phyloP scores from a whole-genome alignment of 495 filamentous ascomycete species.

The Aspergillus indologenus region DNA sequence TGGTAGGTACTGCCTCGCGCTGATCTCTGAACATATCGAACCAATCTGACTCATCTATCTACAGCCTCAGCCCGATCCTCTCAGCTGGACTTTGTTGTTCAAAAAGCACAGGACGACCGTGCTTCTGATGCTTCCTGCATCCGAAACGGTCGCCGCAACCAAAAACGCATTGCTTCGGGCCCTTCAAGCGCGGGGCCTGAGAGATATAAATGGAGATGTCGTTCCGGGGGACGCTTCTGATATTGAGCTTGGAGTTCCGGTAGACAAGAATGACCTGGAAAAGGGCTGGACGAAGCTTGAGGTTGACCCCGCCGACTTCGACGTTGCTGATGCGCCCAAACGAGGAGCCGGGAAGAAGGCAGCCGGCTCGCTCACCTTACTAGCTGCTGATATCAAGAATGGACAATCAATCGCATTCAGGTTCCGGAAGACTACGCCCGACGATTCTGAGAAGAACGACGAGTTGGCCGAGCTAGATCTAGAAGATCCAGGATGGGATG shows the following conservation, averaged over 20 bases:
- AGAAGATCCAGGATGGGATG: slow-evolving; percentile 61
- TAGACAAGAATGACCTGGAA: slow-evolving; percentile 53
- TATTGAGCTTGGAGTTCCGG: slow-evolving; percentile 52
- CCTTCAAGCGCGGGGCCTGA: slow-evolving; percentile 40
- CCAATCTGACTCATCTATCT: slow-evolving; percentile 5
- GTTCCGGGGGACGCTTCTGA: slow-evolving; percentile 48
- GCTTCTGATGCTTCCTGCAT: slow-evolving; percentile 63
- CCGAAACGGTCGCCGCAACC: slow-evolving; percentile 56
- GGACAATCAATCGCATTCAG: slow-evolving; percentile 68
- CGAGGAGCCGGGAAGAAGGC: slow-evolving; percentile 38
- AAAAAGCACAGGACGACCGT: slow-evolving; percentile 78
- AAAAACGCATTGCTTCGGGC: slow-evolving; percentile 63
- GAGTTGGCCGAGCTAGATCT: slow-evolving; percentile 37
- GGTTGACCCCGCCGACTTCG: slow-evolving; percentile 31
- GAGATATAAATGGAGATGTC: slow-evolving; percentile 42
- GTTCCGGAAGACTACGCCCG: slow-evolving; percentile 39
- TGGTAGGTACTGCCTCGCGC: slow-evolving; percentile 11
- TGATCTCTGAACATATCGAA: background rate
- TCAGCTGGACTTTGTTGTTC: slow-evolving; percentile 65
- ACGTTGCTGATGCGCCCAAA: slow-evolving; percentile 41
- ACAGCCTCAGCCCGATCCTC: slow-evolving; percentile 32
- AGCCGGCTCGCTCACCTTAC: slow-evolving; percentile 39
- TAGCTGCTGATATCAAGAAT: slow-evolving; percentile 53
- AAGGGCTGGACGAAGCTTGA: slow-evolving; percentile 56
- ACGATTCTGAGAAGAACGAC: slow-evolving; percentile 16